These are phyloP conservation scores for Trichophyton mentagrophytes DNA, from an alignment of 2,329 filamentous ascomycete species.

Conservation along the genomic window DNA sequence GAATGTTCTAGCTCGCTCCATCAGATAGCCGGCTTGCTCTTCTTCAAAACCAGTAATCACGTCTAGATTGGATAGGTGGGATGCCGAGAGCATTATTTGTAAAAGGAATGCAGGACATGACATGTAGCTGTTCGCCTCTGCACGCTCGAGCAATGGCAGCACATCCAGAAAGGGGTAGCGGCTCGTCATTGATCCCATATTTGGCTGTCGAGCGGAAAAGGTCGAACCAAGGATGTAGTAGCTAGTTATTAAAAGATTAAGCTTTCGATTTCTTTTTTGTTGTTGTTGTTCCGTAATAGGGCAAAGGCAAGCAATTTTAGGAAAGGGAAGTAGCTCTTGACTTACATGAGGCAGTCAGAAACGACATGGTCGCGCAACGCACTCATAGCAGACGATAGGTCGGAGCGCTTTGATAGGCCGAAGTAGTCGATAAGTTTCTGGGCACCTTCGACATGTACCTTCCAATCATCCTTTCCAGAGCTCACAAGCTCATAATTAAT, in stretches of 20 bases:
- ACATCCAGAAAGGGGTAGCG: background rate
- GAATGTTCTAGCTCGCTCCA: constrained; percentile 1
- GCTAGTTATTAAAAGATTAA: background rate
- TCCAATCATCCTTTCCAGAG: constrained; percentile 41
- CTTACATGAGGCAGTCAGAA: constrained; percentile 14
- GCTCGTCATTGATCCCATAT: background rate
- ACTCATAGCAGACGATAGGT: background rate
- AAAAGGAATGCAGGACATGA: constrained; percentile 7
- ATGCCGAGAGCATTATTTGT: constrained; percentile 6
- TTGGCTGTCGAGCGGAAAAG: background rate
- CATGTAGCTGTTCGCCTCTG: constrained; percentile 8
- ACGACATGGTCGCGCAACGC: constrained; percentile 15
- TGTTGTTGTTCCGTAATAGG: background rate
- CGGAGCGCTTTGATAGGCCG: background rate
- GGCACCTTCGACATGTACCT: constrained; percentile 40
- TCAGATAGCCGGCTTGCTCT: constrained; percentile 4
- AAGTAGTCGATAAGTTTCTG: constrained; percentile 29
- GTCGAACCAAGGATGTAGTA: constrained; percentile 9
- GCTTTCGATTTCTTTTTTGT: background rate
- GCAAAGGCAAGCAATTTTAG: background rate
- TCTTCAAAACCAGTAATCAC: background rate
- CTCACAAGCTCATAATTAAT: constrained; percentile 35
- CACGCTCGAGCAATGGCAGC: constrained; percentile 4
- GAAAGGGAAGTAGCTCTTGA: background rate
- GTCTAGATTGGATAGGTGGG: background rate